Evolutionary conservation across 257 asterid genomes (phyloP).

Genomic region (Solanum paucissectum): DNA sequence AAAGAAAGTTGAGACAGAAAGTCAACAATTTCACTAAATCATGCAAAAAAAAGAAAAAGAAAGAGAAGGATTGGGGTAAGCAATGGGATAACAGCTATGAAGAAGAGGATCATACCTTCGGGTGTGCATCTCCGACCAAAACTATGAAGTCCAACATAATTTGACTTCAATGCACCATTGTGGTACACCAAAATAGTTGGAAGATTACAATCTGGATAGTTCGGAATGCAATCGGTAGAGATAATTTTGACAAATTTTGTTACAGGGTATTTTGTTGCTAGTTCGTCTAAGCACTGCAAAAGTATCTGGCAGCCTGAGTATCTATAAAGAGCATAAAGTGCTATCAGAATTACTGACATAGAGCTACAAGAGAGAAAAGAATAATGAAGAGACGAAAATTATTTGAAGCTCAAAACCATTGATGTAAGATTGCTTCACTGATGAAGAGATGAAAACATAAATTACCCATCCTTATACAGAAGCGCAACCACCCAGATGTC

Average conservation of each 20-base stretch:
- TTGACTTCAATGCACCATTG: slow-evolving; percentile 78
- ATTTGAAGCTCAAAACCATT: background rate
- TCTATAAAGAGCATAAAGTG: slow-evolving; percentile 14
- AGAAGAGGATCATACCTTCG: slow-evolving; percentile 43
- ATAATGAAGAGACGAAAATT: background rate
- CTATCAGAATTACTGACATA: background rate
- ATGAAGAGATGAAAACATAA: background rate
- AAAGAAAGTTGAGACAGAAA: background rate
- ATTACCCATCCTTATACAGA: slow-evolving; percentile 86
- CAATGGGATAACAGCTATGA: background rate
- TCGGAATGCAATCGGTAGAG: slow-evolving; percentile 94
- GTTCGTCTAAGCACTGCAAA: slow-evolving; percentile 68
- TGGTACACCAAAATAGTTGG: slow-evolving; percentile 86
- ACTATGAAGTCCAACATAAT: slow-evolving; percentile 57
- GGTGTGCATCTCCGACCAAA: slow-evolving; percentile 96
- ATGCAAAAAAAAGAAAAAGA: background rate
- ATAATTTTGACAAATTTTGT: slow-evolving; percentile 87
- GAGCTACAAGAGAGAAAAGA: background rate
- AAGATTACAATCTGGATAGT: slow-evolving; percentile 84
- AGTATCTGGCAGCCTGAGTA: slow-evolving; percentile 68
- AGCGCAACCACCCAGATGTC: slow-evolving; percentile 89
- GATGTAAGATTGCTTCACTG: background rate
- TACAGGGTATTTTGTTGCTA: slow-evolving; percentile 73
- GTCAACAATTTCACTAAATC: background rate
- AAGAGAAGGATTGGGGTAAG: background rate